phyloP scores from a whole-genome alignment of 2,329 filamentous ascomycete species.

The Pseudogymnoascus sp. region DNA sequence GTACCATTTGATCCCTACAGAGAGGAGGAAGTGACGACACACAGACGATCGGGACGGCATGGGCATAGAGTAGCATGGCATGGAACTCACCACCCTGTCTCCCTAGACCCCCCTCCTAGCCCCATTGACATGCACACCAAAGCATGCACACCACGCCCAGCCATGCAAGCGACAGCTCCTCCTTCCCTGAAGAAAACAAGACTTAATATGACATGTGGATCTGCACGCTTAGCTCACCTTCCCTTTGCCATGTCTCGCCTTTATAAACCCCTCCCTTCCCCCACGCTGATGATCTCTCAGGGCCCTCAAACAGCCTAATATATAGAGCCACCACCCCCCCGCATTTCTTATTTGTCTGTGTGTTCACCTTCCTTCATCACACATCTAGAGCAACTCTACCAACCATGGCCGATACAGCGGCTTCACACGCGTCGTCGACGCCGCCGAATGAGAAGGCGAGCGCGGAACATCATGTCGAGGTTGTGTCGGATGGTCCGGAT shows the following conservation, averaged over 20 bases:
- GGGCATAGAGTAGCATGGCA: background rate
- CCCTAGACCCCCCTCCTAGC: background rate
- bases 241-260: background rate
- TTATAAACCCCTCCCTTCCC: background rate
- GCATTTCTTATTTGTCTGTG: background rate
- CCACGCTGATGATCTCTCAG: background rate
- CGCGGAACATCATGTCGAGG: background rate
- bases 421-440: slow-evolving; percentile 16
- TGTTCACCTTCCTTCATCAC: background rate
- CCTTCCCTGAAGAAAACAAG: background rate
- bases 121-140: background rate
- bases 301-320: background rate
- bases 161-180: background rate
- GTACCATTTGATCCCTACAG: background rate
- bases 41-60: background rate
- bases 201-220: slow-evolving; percentile 4
- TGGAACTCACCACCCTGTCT: background rate
- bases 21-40: background rate
- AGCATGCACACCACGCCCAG: background rate
- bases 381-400: background rate
- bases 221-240: background rate
- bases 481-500: background rate
- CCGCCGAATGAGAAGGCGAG: slow-evolving; percentile 20
- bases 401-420: slow-evolving; percentile 1
- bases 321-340: background rate